Conservation (phyloP, 805 yeast species). For the Ogataea minuta region DNA sequence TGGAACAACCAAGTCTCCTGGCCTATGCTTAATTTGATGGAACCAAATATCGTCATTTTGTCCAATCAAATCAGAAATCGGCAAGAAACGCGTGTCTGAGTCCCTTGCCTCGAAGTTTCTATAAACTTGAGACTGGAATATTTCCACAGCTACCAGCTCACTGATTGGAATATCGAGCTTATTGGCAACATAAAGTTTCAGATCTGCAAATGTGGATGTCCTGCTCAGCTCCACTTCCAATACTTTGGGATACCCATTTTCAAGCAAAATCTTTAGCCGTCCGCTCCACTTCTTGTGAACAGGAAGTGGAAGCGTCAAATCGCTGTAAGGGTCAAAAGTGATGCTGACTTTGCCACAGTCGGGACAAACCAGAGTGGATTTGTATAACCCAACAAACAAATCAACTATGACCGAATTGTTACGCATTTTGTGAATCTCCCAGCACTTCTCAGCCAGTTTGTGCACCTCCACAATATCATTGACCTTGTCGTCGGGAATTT, state of each 20-base stretch:
- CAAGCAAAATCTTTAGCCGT: conserved; percentile 61
- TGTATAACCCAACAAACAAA: conserved; percentile 85
- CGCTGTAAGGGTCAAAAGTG: conserved; percentile 93
- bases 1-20: conserved; percentile 58
- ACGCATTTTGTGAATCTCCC: conserved; percentile 75
- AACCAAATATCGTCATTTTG: conserved; percentile 63
- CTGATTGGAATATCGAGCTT: conserved; percentile 39
- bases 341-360: conserved; percentile 74
- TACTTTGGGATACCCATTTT: conserved; percentile 44
- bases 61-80: conserved; percentile 64
- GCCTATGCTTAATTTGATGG: conserved; percentile 43
- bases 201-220: conserved; percentile 59
- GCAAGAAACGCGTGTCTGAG: conserved; percentile 58
- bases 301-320: conserved; percentile 86
- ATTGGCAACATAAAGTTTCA: conserved; percentile 58
- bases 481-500: conserved; percentile 60
- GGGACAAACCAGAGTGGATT: conserved; percentile 88
- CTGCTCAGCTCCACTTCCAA: conserved; percentile 74
- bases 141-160: conserved; percentile 52
- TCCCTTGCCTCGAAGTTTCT: conserved; percentile 58
- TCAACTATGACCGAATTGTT: conserved; percentile 86
- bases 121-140: conserved; percentile 68
- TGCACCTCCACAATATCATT: conserved; percentile 50
- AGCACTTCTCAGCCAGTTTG: conserved; percentile 69
- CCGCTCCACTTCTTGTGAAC: conserved; percentile 70